Percentiles rank a stretch among this genome's conserved stretches.
Evolutionary conservation across 495 filamentous ascomycete species (phyloP).

Genomic region (Acidomyces sp.): DNA sequence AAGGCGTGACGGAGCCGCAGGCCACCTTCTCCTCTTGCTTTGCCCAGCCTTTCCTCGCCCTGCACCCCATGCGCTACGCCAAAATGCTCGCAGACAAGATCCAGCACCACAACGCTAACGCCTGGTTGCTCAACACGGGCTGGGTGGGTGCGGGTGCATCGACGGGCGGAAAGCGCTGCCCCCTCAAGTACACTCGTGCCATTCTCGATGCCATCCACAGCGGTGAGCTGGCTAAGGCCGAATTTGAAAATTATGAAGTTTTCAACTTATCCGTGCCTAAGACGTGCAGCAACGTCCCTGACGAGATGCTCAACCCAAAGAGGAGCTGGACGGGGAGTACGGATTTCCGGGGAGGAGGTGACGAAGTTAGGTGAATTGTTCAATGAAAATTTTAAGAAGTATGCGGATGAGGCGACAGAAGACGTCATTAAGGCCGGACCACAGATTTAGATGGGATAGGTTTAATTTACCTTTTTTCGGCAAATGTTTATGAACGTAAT

Average conservation of each 20-base stretch:
- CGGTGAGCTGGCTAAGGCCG: constrained; percentile 77
- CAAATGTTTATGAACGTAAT: no score
- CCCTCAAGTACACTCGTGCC: constrained; percentile 95
- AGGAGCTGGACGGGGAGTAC: constrained; percentile 75
- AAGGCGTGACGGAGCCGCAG: constrained; percentile 90
- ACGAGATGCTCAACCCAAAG: constrained; percentile 86
- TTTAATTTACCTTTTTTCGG: no score
- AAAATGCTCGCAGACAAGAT: constrained; percentile 98
- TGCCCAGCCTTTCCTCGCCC: constrained; percentile 94
- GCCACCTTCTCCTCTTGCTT: constrained; percentile 99
- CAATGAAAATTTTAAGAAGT: constrained; percentile 95
- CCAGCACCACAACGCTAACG: constrained; percentile 83
- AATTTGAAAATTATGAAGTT: constrained; percentile 89
- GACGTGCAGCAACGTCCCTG: constrained; percentile 69
- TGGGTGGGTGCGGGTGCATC: constrained; percentile 95
- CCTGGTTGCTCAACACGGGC: constrained; percentile 97
- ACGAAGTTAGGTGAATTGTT: constrained; percentile 77
- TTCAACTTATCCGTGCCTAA: constrained; percentile 94
- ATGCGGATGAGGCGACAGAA: constrained; percentile 68
- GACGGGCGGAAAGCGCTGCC: constrained; percentile 95
- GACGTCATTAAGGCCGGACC: constrained; percentile 67
- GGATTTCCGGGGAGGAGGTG: constrained; percentile 73
- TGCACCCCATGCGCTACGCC: constrained; percentile 98
- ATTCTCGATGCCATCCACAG: constrained; percentile 97
- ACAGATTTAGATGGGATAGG: constrained; percentile 2